Conservation (phyloP, 192 early-diverging fungal genomes). For the Backusella mclennaniae region DNA sequence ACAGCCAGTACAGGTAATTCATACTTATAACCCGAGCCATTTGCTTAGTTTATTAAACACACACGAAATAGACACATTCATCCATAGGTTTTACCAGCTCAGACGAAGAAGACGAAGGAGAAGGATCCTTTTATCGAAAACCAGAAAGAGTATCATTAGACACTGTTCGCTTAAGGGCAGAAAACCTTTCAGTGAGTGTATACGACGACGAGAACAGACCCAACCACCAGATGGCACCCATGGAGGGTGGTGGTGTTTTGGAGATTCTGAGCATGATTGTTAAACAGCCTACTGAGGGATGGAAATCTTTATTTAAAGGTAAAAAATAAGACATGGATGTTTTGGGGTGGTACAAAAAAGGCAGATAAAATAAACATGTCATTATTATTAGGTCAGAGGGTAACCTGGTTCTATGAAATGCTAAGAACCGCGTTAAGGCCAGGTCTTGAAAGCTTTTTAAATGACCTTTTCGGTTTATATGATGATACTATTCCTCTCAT, state of each 20-base stretch:
- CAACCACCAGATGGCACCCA: conserved; percentile 59
- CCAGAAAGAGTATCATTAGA: conserved; percentile 11
- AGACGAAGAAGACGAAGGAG: conserved; percentile 24
- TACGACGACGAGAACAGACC: conserved; percentile 52
- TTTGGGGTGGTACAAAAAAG: background rate
- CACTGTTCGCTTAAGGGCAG: conserved; percentile 14
- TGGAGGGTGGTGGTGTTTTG: conserved; percentile 50
- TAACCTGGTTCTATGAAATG: conserved; percentile 73
- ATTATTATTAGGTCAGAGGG: conserved; percentile 46
- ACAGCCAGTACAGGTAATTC: conserved; percentile 32
- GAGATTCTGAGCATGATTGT: conserved; percentile 49
- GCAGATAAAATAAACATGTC: background rate
- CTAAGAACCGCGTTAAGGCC: conserved; percentile 72
- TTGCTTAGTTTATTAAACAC: background rate
- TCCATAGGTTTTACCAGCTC: background rate
- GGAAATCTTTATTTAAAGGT: conserved; percentile 51
- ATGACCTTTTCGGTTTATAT: conserved; percentile 84
- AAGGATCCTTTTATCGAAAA: conserved; percentile 12
- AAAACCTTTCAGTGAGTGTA: conserved; percentile 43
- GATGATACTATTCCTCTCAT: conserved; percentile 75
- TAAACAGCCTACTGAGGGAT: conserved; percentile 66
- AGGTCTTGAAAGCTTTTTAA: conserved; percentile 76
- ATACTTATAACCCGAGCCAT: conserved; percentile 1
- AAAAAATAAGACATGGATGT: background rate
- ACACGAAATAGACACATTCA: background rate